Evolutionary conservation across 2,329 filamentous ascomycete species (phyloP).

Genomic region (Podosphaera xanthii): DNA sequence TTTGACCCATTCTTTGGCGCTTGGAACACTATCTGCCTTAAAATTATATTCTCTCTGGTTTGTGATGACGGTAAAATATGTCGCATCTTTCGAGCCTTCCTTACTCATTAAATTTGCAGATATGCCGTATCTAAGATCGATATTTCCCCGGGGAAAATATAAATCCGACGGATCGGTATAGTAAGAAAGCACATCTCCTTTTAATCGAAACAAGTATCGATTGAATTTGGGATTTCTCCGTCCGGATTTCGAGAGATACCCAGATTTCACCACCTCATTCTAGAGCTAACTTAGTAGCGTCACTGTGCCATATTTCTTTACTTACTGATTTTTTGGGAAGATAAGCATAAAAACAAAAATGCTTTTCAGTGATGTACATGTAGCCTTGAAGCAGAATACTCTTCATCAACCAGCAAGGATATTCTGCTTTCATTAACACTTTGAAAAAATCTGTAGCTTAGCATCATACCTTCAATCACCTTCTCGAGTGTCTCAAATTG

Average conservation of each 20-base stretch:
- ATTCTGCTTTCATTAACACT: constrained; percentile 32
- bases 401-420: constrained; percentile 80
- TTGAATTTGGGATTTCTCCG: constrained; percentile 71
- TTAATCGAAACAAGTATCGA: constrained; percentile 81
- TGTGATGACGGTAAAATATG: constrained; percentile 61
- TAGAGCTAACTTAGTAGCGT: constrained; percentile 18
- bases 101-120: constrained; percentile 60
- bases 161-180: constrained; percentile 63
- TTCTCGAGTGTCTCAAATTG: constrained; percentile 62
- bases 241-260: constrained; percentile 71
- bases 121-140: constrained; percentile 79
- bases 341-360: constrained; percentile 94
- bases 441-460: neutral
- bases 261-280: constrained; percentile 60
- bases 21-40: constrained; percentile 64
- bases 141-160: constrained; percentile 79
- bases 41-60: constrained; percentile 70
- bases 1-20: constrained; percentile 93
- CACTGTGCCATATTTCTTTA: neutral
- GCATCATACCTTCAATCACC: constrained; percentile 45
- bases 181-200: constrained; percentile 80
- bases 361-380: constrained; percentile 80
- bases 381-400: constrained; percentile 84
- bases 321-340: constrained; percentile 75
- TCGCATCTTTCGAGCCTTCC: constrained; percentile 45